Conservation (phyloP, 495 filamentous ascomycete genomes). For the Astrocystis sublimbata region DNA sequence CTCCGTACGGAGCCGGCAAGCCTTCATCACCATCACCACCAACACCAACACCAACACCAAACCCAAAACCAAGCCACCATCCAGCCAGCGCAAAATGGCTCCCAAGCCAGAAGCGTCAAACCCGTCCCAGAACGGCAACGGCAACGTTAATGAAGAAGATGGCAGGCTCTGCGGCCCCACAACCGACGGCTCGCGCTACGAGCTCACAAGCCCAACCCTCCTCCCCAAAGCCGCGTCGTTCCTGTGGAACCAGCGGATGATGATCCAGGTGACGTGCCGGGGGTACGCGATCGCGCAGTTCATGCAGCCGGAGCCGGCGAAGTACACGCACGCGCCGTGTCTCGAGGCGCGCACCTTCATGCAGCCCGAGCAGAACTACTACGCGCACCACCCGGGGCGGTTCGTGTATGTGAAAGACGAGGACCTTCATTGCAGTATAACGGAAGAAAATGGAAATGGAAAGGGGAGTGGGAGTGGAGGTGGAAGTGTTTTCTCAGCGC, state of each 20-base stretch:
- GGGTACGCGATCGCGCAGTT: conserved; percentile 59
- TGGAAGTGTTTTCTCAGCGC: conserved; percentile 55
- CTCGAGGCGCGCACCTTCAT: conserved; percentile 61
- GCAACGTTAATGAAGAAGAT: not conserved
- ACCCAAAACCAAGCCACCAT: no score
- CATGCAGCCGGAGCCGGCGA: conserved; percentile 61
- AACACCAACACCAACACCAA: no score
- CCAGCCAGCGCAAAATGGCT: not conserved
- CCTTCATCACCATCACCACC: not conserved
- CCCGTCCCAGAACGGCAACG: conserved; percentile 6
- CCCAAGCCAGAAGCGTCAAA: no score
- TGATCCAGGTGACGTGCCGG: conserved; percentile 59
- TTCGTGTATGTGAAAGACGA: conserved; percentile 62
- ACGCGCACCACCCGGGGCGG: conserved; percentile 58
- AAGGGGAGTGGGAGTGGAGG: no score
- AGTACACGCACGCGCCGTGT: conserved; percentile 57
- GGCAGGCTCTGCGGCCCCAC: conserved; percentile 33
- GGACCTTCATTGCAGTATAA: no score
- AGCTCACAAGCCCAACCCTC: conserved; percentile 55
- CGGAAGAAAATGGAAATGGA: no score
- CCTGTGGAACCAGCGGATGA: conserved; percentile 63
- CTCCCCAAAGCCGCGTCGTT: conserved; percentile 58
- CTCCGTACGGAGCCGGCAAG: conserved; percentile 1
- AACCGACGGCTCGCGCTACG: conserved; percentile 54
- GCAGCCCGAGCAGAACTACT: conserved; percentile 62